phyloP scores from a whole-genome alignment of 495 filamentous ascomycete species.

The Lindgomyces ingoldianus region DNA sequence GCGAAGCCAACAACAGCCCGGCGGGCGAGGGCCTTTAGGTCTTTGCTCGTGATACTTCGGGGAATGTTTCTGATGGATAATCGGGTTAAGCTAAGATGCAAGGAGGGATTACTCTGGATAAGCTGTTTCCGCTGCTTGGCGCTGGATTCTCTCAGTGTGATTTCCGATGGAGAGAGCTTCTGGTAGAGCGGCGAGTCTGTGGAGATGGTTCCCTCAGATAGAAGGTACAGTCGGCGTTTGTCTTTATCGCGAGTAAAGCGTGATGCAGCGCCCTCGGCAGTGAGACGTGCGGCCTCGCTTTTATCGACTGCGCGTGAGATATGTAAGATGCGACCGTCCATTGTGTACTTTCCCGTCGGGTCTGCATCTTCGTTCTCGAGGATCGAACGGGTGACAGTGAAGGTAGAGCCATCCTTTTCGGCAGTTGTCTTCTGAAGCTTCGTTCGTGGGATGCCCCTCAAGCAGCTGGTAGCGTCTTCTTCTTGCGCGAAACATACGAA shows the following conservation, averaged over 20 bases:
- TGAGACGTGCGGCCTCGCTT: slow-evolving; percentile 71
- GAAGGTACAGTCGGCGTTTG: slow-evolving; percentile 87
- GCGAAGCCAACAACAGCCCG: slow-evolving; percentile 92
- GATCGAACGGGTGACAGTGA: slow-evolving; percentile 56
- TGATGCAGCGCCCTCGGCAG: slow-evolving; percentile 62
- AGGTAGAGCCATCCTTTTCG: slow-evolving; percentile 23
- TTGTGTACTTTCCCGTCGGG: slow-evolving; percentile 75
- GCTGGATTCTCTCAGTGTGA: slow-evolving; percentile 84
- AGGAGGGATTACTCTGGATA: slow-evolving; percentile 82
- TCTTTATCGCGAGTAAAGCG: slow-evolving; percentile 76
- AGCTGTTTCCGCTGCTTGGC: slow-evolving; percentile 84
- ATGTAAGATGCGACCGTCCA: slow-evolving; percentile 85
- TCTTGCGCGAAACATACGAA: slow-evolving; percentile 89
- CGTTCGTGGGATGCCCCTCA: slow-evolving; percentile 65
- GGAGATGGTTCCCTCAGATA: slow-evolving; percentile 81
- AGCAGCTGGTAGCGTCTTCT: slow-evolving; percentile 70
- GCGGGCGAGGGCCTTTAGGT: slow-evolving; percentile 85
- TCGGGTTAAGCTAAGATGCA: slow-evolving; percentile 88
- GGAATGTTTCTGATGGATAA: slow-evolving; percentile 95
- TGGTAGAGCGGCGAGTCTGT: slow-evolving; percentile 70
- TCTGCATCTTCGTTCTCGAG: slow-evolving; percentile 80
- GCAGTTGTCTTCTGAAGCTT: slow-evolving; percentile 6
- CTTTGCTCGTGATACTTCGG: slow-evolving; percentile 78
- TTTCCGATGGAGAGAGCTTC: slow-evolving; percentile 73
- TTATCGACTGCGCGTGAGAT: slow-evolving; percentile 81